A percentile compares a stretch with the other conserved stretches of the same genome.
These are phyloP conservation scores for Plasmodium gonderi DNA, from an alignment of 169 alveolate genomes.

Conservation along the genomic window DNA sequence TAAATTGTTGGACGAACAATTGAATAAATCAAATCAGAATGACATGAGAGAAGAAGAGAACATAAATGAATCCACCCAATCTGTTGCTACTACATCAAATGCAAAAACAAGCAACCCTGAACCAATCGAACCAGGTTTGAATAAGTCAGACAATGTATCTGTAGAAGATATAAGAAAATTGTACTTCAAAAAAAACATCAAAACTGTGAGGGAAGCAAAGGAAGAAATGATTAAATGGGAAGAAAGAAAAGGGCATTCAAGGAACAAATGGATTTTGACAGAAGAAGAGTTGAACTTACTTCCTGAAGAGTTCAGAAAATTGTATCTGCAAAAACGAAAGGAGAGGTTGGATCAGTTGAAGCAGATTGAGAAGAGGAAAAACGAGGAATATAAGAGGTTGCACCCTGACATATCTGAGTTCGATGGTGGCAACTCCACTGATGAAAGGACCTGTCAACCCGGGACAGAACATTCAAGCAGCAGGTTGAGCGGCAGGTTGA, in stretches of 20 bases:
- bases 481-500: background rate
- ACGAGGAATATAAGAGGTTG: background rate
- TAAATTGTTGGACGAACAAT: background rate
- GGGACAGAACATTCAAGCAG: background rate
- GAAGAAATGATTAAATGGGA: conserved; percentile 81
- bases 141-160: background rate
- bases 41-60: background rate
- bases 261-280: conserved; percentile 79
- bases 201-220: conserved; percentile 82
- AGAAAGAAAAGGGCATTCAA: conserved; percentile 73
- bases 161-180: conserved; percentile 21
- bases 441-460: background rate
- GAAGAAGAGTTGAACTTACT: conserved; percentile 78
- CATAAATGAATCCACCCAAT: background rate
- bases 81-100: background rate
- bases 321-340: conserved; percentile 72
- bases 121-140: background rate
- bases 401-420: background rate
- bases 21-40: background rate
- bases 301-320: conserved; percentile 76
- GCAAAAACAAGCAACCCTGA: too few species aligned
- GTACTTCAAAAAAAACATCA: conserved; percentile 69
- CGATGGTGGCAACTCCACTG: background rate
- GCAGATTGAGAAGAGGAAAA: background rate
- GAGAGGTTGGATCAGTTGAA: background rate